Base-by-base conservation (phyloP, 257 asterid genomes). In the Nicotiana noctiflora region DNA sequence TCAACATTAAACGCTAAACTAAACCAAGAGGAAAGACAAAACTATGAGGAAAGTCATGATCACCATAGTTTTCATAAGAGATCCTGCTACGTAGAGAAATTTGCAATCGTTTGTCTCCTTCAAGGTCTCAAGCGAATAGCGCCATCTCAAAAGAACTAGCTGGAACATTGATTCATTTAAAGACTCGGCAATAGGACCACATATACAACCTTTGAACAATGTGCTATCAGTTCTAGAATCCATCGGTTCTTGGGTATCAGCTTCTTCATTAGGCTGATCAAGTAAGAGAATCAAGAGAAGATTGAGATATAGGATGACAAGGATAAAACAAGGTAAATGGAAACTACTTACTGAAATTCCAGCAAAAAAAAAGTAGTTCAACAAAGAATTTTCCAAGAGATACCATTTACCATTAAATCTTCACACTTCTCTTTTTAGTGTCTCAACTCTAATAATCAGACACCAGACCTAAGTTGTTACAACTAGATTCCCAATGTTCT, bases 151-250 rank as follows among this genome's bases (percentile, higher is more conserved):
- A 84, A 90, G 85, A 83, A 94, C 91, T 90, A 96, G 82, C 75
- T 79, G 83, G 88, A 96, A 93, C 98, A 92, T 96, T 13, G 98
- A 86, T 79, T 92, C 97, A 19, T 88, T 93, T 87, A 96, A 82
- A 51, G 98, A 89, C 90, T 91, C 97, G 72, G 97, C 93, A 87
- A 96, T 81, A 82, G 98, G 99, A 57, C 99, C 98, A 51, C 99
- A 96, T 61, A 93, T 90, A 84, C 90, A 88, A 66, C 98, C 98
- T 18, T 85, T 84, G 82, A 90, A 90, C 82, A 85, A 79, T 60
- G 92, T 87, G 88, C 68, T 80, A 29, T 86, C 90, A 60, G 89
- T 82, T 70, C 67, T 81, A 62, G 62, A 32, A 77, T 89, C 66
- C 27, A 34, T 77, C 25, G 90, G 68, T 85, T 83, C 88, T 80